Evolutionary conservation across 768 basidiomycete genomes (phyloP).

Genomic region (Agaricus subrufescens): DNA sequence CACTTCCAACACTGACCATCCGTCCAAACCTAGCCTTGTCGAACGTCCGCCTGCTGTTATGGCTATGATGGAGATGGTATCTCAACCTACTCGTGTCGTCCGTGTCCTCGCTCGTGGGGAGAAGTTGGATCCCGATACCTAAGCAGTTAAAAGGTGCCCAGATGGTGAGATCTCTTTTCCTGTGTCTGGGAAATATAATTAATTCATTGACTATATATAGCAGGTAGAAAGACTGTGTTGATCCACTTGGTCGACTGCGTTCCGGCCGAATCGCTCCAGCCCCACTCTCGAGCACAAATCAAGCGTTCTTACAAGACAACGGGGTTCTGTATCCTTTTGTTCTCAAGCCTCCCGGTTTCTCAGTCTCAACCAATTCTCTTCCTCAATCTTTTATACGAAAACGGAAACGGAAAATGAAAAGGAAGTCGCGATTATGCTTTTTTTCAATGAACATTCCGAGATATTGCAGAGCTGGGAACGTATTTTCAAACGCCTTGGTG

Average conservation of each 20-base stretch:
- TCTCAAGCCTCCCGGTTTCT: not conserved
- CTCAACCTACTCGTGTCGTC: slow-evolving; percentile 71
- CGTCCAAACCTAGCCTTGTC: slow-evolving; percentile 43
- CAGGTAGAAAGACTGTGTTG: not conserved
- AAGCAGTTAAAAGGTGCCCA: not conserved
- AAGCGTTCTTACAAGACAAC: not conserved
- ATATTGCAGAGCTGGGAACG: not conserved
- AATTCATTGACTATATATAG: too few relatives aligned
- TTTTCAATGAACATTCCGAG: not conserved
- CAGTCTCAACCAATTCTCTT: not conserved
- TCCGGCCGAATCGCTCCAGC: slow-evolving; percentile 1
- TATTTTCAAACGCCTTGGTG: not conserved
- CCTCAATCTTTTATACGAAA: not conserved
- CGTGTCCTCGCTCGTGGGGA: slow-evolving; percentile 81
- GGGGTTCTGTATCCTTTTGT: not conserved
- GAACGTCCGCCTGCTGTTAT: slow-evolving; percentile 75
- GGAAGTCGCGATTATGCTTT: slow-evolving; percentile 1
- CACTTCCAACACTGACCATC: slow-evolving; percentile 18
- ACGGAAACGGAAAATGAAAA: slow-evolving; percentile 3
- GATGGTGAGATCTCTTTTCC: not conserved
- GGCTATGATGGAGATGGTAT: slow-evolving; percentile 77
- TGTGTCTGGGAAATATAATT: too few relatives aligned
- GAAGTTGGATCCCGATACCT: slow-evolving; percentile 59
- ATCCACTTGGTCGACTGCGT: slow-evolving; percentile 6
- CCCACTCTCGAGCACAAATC: not conserved